Conservation (phyloP, 1,284 basidiomycete species). For the Ustilago xerochloae region DNA sequence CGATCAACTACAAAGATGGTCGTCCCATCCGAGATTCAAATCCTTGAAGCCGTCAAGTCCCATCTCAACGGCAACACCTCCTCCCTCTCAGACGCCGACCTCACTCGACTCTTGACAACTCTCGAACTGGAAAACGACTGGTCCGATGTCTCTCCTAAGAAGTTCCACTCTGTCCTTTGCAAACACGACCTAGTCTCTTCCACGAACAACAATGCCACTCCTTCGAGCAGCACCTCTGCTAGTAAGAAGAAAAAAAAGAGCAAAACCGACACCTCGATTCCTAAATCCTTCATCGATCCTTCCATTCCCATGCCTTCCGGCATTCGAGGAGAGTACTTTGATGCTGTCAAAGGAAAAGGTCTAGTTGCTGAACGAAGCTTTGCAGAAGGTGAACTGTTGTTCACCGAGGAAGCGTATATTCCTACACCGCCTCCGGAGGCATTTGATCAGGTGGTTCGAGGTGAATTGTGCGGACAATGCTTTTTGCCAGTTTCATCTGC, state of each 20-base stretch:
- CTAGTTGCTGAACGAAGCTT: constrained; percentile 79
- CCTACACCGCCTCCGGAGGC: constrained; percentile 56
- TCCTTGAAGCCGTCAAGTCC: constrained; percentile 29
- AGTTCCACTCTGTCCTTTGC: constrained; percentile 33
- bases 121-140: constrained; percentile 55
- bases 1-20: no score
- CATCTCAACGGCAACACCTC: constrained; percentile 3
- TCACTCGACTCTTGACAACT: constrained; percentile 37
- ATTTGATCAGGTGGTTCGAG: constrained; percentile 25
- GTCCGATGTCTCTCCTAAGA: constrained; percentile 38
- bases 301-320: constrained; percentile 42
- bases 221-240: background rate
- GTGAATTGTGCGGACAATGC: constrained; percentile 58
- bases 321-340: constrained; percentile 78
- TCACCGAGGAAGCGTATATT: constrained; percentile 77
- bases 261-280: constrained; percentile 20
- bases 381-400: constrained; percentile 78
- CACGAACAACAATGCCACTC: background rate
- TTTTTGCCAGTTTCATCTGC: constrained; percentile 62
- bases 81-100: constrained; percentile 6
- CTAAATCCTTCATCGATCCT: constrained; percentile 53
- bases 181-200: constrained; percentile 15
- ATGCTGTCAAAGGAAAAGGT: constrained; percentile 82
- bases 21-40: constrained; percentile 31
- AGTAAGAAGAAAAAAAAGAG: constrained; percentile 46